Evolutionary conservation across 2,329 filamentous ascomycete species (phyloP).

Genomic region (Xylariaceae sp.): DNA sequence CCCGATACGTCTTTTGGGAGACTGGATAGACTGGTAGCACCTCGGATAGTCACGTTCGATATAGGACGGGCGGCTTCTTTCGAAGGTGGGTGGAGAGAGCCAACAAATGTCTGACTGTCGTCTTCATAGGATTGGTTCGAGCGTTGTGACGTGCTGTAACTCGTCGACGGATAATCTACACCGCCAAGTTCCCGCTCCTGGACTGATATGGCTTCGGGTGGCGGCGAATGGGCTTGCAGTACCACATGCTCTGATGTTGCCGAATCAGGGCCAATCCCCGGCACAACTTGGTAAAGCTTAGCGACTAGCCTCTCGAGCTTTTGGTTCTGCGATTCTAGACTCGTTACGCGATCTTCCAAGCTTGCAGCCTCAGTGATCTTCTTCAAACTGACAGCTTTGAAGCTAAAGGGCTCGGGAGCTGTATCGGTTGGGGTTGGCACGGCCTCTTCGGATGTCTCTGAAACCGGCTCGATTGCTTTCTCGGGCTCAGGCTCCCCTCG

Average conservation of each 20-base stretch:
- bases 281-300: constrained; percentile 43
- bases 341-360: constrained; percentile 47
- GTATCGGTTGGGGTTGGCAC: constrained; percentile 29
- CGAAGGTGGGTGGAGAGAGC: constrained; percentile 32
- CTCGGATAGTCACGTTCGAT: constrained; percentile 45
- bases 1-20: constrained; percentile 31
- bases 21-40: constrained; percentile 39
- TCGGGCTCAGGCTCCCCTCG: constrained; percentile 28
- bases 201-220: constrained; percentile 21
- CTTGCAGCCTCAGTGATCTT: constrained; percentile 52
- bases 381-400: constrained; percentile 47
- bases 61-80: constrained; percentile 32
- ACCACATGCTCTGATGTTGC: constrained; percentile 24
- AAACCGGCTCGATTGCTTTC: constrained; percentile 20
- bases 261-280: constrained; percentile 34
- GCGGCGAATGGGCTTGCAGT: constrained; percentile 22
- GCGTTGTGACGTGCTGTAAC: constrained; percentile 33
- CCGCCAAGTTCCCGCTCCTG: constrained; percentile 26
- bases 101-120: constrained; percentile 41
- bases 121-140: constrained; percentile 42
- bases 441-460: constrained; percentile 29
- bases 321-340: constrained; percentile 47
- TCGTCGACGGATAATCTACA: constrained; percentile 24
- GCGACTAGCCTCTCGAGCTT: constrained; percentile 49
- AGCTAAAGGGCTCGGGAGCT: constrained; percentile 49